Base-by-base conservation (phyloP, 179 eudicot genomes). In the Silene noctiflora region DNA sequence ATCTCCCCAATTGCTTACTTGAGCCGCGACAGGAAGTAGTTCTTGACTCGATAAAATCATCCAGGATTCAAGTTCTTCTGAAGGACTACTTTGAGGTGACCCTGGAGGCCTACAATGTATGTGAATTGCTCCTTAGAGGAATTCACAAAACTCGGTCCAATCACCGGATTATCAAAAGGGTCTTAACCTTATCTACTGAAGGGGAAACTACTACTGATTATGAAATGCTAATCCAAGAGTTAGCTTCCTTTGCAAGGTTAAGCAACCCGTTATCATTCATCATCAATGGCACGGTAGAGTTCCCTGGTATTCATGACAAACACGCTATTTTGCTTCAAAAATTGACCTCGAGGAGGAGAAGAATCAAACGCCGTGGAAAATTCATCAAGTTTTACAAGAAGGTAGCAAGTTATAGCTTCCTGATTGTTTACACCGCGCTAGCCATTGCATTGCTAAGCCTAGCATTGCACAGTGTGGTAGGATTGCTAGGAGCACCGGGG, bases 11-110 rank as follows among this genome's bases (percentile, higher is more conserved):
- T 3, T 64, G 21, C 72, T 64, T 90, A 13, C 84, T 88, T 3
- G 89, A 88, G 33, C 94, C 91, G 13, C 75, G 81, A 3, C 89
- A 86, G 81, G 93, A 87, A 73, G 81, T 80, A 27, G 79, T 88
- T 31, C 31, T 69, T 6, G 76, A 84, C 20, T 58, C 85, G 7
- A 64, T 84, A 24, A 71, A 83, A 69, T 71, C 77, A 63, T 83
- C 83, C 4, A 76, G 79, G 22, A 58, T 85, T 48, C 81, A 85
- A 19, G 74, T 67, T 14, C 86, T 86, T 17, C 84, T 93, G 14
- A 44, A 83, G 5, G 80, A 86, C 39, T 93, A 86, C 88, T 91
- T 87, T 55, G 80, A 84, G 31, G 81, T 83, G 3, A 89, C 86
- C 81, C 72, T 83, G 3, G 87, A 91, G 29, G 91, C 93, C 6